Evolutionary conservation across 345 rosid species (phyloP), one percentile per base, ranked within the genome.

Genomic region (Citrus cavaleriei): DNA sequence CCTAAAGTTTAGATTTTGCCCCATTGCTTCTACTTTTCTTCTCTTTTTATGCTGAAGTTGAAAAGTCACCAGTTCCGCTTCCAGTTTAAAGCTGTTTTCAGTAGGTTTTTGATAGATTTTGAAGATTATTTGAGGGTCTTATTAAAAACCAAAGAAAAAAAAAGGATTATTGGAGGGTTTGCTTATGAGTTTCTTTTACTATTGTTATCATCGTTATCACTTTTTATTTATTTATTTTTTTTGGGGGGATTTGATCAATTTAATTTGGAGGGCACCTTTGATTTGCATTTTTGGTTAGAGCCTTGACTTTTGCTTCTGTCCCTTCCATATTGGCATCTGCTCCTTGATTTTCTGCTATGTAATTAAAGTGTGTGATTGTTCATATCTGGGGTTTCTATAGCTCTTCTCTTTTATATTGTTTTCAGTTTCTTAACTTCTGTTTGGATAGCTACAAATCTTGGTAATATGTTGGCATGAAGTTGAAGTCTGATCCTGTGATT

Each of bases 331-430:
- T 28, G 21, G 24, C 13, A n/a, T 75, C 12, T 38, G 70, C 22
- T 22, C 24, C 2, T 38, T 67, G 37, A 22, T 46, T 61, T 72
- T 77, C 70, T 54, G 49, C 51, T 79, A n/a, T 58, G 22, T 62
- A 70, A 54, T 49, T 37, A 22, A 61, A 62, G 35, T 61, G 6
- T 13, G 19, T 30, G 57, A 22, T 24, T 58, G 40, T 37, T 70
- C 61, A 46, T 57, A 61, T 72, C 8, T 34, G 60, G 40, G 73
- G 46, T 68, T 73, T 72, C 38, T 54, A 70, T 54, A 65, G 68
- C 35, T 72, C 72, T 72, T 65, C 59, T 6, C 13, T 75, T 35
- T 80, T 32, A 32, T 76, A 16, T 27, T 83, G 75, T 75, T 72
- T 75, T 55, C 42, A 60, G 65, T 65, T 63, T 24, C 2, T 24